Evolutionary conservation across 139 green algal genomes (phyloP).

Genomic region (Chlorella sp.): DNA sequence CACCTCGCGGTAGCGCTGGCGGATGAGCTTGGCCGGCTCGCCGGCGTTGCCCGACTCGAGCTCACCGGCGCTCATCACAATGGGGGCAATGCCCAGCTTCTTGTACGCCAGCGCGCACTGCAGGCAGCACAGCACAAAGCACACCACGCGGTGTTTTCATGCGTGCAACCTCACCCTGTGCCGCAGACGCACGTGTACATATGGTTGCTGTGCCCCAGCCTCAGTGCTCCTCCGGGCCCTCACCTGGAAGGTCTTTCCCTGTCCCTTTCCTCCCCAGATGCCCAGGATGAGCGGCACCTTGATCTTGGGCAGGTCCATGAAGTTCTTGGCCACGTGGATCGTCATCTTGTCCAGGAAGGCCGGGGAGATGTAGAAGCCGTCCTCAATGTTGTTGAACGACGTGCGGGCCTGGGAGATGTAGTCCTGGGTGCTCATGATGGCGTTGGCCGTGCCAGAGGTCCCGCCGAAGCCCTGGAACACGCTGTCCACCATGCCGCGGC

Average conservation of each 20-base stretch:
- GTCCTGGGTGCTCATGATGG: constrained; percentile 78
- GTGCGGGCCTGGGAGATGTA: constrained; percentile 74
- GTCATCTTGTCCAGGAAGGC: constrained; percentile 97
- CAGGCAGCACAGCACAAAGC: constrained; percentile 17
- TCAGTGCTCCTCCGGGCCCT: background rate
- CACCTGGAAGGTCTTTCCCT: constrained; percentile 90
- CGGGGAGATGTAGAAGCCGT: constrained; percentile 97
- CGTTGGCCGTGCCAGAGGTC: constrained; percentile 79
- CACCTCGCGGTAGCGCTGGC: constrained; percentile 84
- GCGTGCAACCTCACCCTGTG: background rate
- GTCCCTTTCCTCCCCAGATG: constrained; percentile 98
- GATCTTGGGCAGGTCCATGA: constrained; percentile 86
- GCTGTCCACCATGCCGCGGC: constrained; percentile 85
- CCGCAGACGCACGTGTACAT: background rate
- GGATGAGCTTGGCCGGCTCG: constrained; percentile 97
- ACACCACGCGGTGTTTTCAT: background rate
- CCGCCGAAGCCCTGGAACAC: constrained; percentile 81
- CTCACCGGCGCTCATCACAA: constrained; percentile 98
- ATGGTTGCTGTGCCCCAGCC: background rate
- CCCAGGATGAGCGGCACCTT: constrained; percentile 96
- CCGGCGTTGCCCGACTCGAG: constrained; percentile 97
- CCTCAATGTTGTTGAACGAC: constrained; percentile 83
- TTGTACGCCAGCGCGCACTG: constrained; percentile 95
- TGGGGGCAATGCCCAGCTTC: constrained; percentile 95
- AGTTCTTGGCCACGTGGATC: constrained; percentile 98